Percentiles rank a stretch among this genome's conserved stretches.
phyloP scores from a whole-genome alignment of 108 stramenopile genomes.

The Bacterosira constricta region DNA sequence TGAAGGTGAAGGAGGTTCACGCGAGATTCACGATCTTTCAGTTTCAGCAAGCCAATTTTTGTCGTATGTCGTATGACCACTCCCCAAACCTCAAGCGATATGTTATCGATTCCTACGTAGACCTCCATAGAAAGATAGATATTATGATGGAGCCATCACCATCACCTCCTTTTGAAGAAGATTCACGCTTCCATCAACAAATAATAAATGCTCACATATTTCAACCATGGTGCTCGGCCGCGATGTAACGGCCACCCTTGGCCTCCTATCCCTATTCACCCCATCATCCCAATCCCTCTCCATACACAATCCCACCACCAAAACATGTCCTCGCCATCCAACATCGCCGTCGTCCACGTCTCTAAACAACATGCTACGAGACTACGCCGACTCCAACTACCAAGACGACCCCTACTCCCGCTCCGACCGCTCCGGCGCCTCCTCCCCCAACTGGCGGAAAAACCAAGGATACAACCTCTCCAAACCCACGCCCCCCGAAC shows the following conservation, averaged over 20 bases:
- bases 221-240: no score
- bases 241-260: neutral
- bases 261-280: neutral
- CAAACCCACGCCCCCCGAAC: slow-evolving; percentile 5
- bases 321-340: slow-evolving; percentile 7
- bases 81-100: neutral
- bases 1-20: no score
- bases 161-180: no score
- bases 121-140: no score
- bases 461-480: slow-evolving; percentile 14
- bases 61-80: neutral
- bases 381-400: slow-evolving; percentile 24
- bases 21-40: neutral
- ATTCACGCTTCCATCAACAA: no score
- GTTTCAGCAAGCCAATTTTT: neutral
- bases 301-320: neutral
- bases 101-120: no score
- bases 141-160: no score
- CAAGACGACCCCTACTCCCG: neutral
- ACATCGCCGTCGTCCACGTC: neutral
- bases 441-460: slow-evolving; percentile 28
- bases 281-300: neutral
- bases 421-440: neutral
- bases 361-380: slow-evolving; percentile 29
- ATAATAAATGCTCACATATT: no score